Evolutionary conservation across 31 red algal genomes (phyloP).

Genomic region (Bonnemaisonia californica): DNA sequence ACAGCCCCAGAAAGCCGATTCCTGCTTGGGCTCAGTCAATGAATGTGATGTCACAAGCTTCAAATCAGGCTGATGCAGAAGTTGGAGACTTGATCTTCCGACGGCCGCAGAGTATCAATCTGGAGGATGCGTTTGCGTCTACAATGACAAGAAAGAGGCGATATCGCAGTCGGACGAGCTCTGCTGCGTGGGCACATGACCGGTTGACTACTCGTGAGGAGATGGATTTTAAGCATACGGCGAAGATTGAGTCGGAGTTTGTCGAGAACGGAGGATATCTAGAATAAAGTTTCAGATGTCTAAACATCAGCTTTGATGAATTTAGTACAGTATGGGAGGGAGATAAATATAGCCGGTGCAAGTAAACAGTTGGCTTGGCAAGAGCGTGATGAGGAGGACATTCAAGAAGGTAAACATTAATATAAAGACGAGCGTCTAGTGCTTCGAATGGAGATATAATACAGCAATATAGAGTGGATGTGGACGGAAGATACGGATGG

Average conservation of each 20-base stretch:
- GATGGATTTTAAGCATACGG: slow-evolving; percentile 20
- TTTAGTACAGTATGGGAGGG: no score
- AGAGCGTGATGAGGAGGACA: no score
- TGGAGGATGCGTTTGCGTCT: slow-evolving; percentile 42
- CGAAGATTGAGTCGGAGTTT: neutral
- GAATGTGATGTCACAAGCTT: slow-evolving; percentile 3
- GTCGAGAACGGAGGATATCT: neutral
- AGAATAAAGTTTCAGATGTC: neutral
- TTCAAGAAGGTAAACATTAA: no score
- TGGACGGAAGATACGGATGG: no score
- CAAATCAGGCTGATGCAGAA: slow-evolving; percentile 32
- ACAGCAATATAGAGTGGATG: no score
- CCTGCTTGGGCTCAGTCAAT: slow-evolving; percentile 34
- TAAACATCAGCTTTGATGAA: no score
- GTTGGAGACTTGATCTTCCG: slow-evolving; percentile 26
- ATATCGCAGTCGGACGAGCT: slow-evolving; percentile 34
- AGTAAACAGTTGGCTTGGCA: no score
- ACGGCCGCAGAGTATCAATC: slow-evolving; percentile 15
- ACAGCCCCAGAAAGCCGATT: slow-evolving; percentile 22
- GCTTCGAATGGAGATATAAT: no score
- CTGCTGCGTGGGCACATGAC: slow-evolving; percentile 44
- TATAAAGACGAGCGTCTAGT: no score
- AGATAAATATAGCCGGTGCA: no score
- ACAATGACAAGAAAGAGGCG: slow-evolving; percentile 2
- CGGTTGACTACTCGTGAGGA: slow-evolving; percentile 34